Conservation (phyloP, 1,284 basidiomycete species). For the Phellinidium pouzarii region DNA sequence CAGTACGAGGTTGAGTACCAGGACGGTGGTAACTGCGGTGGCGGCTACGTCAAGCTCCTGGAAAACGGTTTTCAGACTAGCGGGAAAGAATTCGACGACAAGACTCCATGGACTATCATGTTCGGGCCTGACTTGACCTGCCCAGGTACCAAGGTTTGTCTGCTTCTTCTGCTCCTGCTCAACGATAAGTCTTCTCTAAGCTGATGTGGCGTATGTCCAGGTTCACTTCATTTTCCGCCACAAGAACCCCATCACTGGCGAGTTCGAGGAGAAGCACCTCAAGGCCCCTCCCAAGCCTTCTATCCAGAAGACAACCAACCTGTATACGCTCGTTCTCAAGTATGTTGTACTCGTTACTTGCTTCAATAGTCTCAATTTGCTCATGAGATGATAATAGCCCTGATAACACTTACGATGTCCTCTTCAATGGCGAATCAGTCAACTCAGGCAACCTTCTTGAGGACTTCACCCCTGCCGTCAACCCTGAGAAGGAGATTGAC, state of each 20-base stretch:
- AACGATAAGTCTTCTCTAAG: too few relatives aligned
- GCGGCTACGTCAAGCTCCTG: slow-evolving; percentile 97
- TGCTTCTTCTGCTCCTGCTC: neutral
- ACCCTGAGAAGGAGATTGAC: slow-evolving; percentile 89
- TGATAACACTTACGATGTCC: slow-evolving; percentile 91
- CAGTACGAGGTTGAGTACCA: slow-evolving; percentile 99
- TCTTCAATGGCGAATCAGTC: slow-evolving; percentile 83
- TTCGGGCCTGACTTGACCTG: slow-evolving; percentile 88
- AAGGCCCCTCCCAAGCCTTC: slow-evolving; percentile 74
- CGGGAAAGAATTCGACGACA: slow-evolving; percentile 92
- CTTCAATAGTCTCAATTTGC: slow-evolving; percentile 3
- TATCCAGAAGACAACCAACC: slow-evolving; percentile 83
- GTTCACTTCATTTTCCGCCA: slow-evolving; percentile 98
- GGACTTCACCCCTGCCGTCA: slow-evolving; percentile 93
- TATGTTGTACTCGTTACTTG: slow-evolving; percentile 36
- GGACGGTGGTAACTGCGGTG: slow-evolving; percentile 98
- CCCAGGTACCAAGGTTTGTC: slow-evolving; percentile 72
- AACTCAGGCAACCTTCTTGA: slow-evolving; percentile 83
- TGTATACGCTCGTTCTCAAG: slow-evolving; percentile 92
- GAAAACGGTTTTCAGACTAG: slow-evolving; percentile 87
- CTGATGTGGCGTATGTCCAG: slow-evolving; percentile 32
- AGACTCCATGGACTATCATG: slow-evolving; percentile 98
- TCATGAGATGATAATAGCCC: slow-evolving; percentile 48
- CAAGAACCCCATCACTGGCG: slow-evolving; percentile 85
- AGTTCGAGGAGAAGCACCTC: slow-evolving; percentile 97